phyloP scores from a whole-genome alignment of 2,329 filamentous ascomycete genomes.

The Colletotrichum cordylinicola region DNA sequence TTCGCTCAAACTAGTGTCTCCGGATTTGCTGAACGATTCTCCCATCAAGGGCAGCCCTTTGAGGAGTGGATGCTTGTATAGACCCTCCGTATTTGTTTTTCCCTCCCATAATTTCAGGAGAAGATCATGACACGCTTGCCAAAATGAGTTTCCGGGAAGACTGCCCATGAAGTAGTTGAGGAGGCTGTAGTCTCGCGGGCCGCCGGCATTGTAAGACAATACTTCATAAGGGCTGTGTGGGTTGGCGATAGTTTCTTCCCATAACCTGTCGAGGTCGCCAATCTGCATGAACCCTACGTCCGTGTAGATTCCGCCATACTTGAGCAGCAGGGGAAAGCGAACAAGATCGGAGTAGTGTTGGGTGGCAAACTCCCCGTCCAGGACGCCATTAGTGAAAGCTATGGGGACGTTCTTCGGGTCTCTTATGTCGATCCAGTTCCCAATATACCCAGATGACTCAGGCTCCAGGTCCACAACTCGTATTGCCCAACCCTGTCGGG shows the following conservation, averaged over 20 bases:
- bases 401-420: neutral
- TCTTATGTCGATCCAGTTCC: neutral
- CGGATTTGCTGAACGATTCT: conserved; percentile 40
- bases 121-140: conserved; percentile 46
- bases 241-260: conserved; percentile 54
- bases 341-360: conserved; percentile 66
- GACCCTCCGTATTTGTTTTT: conserved; percentile 54
- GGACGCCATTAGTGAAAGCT: conserved; percentile 40
- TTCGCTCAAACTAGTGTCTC: conserved; percentile 29
- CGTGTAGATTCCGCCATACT: conserved; percentile 63
- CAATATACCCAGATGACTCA: neutral
- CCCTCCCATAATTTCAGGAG: conserved; percentile 60
- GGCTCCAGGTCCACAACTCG: conserved; percentile 39
- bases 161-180: conserved; percentile 57
- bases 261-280: conserved; percentile 60
- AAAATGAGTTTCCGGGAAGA: neutral
- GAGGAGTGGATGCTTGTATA: conserved; percentile 53
- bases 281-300: conserved; percentile 64
- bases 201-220: conserved; percentile 49
- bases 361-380: conserved; percentile 53
- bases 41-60: conserved; percentile 46
- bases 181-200: conserved; percentile 37
- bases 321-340: conserved; percentile 60
- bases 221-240: conserved; percentile 51
- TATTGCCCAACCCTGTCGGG: conserved; percentile 39